Base-by-base conservation (phyloP, 257 asterid species). In the Petrea volubilis region DNA sequence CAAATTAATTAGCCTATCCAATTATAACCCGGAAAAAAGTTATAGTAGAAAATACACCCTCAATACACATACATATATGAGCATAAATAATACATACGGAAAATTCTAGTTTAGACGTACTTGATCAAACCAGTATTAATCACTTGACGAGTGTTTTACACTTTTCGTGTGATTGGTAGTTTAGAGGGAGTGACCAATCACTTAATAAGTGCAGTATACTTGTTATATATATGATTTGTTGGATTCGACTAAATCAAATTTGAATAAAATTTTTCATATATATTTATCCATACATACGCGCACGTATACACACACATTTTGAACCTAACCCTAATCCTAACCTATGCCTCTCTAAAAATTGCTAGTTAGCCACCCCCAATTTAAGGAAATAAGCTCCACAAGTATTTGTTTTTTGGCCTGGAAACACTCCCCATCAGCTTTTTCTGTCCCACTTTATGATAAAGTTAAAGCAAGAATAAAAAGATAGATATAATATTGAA, bases 381-480 rank as follows among this genome's bases (percentile, higher is more conserved):
- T 75, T 78, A 73, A 81, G 83, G 83, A 86, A 79, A 74, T 77
- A 71, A 81, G 66, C 60, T 80, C 81, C 80, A 78, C 64, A 55
- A 60, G 60, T 76, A 74, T 80, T 81, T 79, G 76, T 81, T 80
- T 80, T 84, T 74, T 77, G 88, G 88, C 84, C 82, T 71, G 88
- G 79, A 79, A 84, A 84, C 87, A 79, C 85, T 84, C 81, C 74
- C 90, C 84, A 82, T 86, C 88, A 77, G 70, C 88, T 82, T 87
- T 87, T 69, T 74, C 80, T 82, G 88, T 80, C 89, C 78, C 80
- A 76, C 94, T 85, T 87, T 85, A 75, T 79, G 52, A 78, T 71
- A 87, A 87, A 87, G 93, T 68, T 78, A 84, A 87, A 84, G 90
- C 70, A 80, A 77, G 87, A 76, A 79, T 75, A 75, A 56, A 76